These are phyloP conservation scores for Apocynum venetum DNA, from an alignment of 257 asterid genomes.

Conservation along the genomic window DNA sequence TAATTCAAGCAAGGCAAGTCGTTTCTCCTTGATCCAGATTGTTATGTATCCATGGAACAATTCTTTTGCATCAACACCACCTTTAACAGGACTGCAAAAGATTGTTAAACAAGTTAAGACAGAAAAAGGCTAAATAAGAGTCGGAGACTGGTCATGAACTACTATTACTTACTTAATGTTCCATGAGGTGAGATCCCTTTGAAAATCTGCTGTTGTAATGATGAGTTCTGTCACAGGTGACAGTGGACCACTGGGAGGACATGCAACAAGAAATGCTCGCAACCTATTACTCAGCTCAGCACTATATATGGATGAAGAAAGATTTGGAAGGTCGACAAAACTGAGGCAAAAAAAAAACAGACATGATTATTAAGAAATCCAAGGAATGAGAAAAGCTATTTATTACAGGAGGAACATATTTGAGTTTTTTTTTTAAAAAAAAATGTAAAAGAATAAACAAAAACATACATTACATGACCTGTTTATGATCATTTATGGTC, in stretches of 20 bases:
- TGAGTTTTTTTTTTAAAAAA: background rate
- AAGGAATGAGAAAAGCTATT: background rate
- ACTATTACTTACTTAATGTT: conserved; percentile 50
- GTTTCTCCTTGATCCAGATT: conserved; percentile 86
- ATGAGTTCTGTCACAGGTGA: conserved; percentile 71
- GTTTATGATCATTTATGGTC: background rate
- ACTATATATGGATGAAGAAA: conserved; percentile 77
- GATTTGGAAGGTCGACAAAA: conserved; percentile 88
- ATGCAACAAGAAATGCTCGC: conserved; percentile 71
- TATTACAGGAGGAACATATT: background rate
- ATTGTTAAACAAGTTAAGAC: conserved; percentile 11
- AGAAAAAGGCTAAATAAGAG: background rate
- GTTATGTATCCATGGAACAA: conserved; percentile 68
- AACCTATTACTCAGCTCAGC: conserved; percentile 69
- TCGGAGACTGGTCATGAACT: conserved; percentile 7
- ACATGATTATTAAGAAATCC: conserved; percentile 19
- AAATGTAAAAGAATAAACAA: background rate
- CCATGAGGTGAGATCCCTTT: conserved; percentile 79
- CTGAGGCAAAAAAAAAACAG: conserved; percentile 32
- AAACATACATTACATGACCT: background rate
- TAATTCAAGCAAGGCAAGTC: conserved; percentile 64
- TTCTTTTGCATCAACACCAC: conserved; percentile 88
- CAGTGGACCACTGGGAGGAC: conserved; percentile 82
- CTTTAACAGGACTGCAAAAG: conserved; percentile 69
- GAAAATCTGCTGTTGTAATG: conserved; percentile 84